Evolutionary conservation across 371 early-diverging fungal genomes (phyloP).

Genomic region (Mucor mucedo): DNA sequence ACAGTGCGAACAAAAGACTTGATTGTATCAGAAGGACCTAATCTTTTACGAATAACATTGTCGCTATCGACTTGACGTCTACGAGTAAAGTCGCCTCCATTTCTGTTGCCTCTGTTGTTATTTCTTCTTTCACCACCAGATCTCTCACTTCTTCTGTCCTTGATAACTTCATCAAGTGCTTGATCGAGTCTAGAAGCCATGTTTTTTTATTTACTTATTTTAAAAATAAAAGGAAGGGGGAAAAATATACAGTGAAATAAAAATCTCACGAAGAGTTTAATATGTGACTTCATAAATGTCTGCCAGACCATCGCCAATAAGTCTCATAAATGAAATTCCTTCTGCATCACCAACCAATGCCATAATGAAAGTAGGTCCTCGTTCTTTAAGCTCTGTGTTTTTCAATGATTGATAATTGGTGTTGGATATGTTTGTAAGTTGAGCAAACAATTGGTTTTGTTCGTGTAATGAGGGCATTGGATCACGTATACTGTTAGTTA

Average conservation of each 20-base stretch:
- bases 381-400: slow-evolving; percentile 4
- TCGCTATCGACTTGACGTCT: slow-evolving; percentile 8
- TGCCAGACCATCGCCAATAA: slow-evolving; percentile 30
- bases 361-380: slow-evolving; percentile 28
- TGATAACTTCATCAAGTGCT: slow-evolving; percentile 62
- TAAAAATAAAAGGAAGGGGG: not conserved
- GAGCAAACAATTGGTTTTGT: slow-evolving; percentile 15
- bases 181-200: slow-evolving; percentile 52
- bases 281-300: slow-evolving; percentile 17
- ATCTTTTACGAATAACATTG: slow-evolving; percentile 40
- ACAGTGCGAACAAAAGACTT: slow-evolving; percentile 43
- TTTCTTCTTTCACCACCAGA: slow-evolving; percentile 23
- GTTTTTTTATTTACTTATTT: slow-evolving; percentile 6
- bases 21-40: slow-evolving; percentile 19
- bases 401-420: slow-evolving; percentile 9
- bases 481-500: slow-evolving; percentile 9
- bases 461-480: slow-evolving; percentile 20
- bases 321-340: slow-evolving; percentile 33
- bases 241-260: not conserved
- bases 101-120: slow-evolving; percentile 5
- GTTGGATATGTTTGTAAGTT: not conserved
- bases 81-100: not conserved
- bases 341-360: slow-evolving; percentile 43
- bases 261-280: not conserved
- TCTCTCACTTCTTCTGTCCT: slow-evolving; percentile 37